Evolutionary conservation across 306 rosid genomes (phyloP).

Genomic region (Prosopis cineraria): DNA sequence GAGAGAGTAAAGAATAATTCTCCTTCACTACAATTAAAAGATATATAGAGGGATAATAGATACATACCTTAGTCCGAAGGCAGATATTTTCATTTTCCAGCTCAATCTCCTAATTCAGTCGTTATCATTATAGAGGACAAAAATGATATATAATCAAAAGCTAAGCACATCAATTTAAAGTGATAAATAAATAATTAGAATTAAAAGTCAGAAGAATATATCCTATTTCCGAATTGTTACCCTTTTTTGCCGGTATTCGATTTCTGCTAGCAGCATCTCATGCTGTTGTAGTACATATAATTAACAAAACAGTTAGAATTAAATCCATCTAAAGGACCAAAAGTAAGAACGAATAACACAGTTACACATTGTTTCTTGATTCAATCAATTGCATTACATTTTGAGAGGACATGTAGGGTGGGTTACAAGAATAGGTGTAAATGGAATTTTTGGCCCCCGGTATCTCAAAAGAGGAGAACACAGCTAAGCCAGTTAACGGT

Average conservation of each 20-base stretch:
- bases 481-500: no score
- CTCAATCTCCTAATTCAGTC: constrained; percentile 62
- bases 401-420: no score
- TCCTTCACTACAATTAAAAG: no score
- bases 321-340: background rate
- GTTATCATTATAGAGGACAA: background rate
- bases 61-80: constrained; percentile 81
- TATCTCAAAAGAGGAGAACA: no score
- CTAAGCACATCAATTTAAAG: background rate
- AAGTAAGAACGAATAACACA: background rate
- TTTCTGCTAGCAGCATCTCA: constrained; percentile 84
- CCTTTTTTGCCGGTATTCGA: constrained; percentile 86
- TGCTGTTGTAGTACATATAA: constrained; percentile 50
- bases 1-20: no score
- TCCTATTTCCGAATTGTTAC: constrained; percentile 37
- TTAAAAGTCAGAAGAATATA: background rate
- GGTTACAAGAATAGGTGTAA: no score
- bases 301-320: background rate
- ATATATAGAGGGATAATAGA: no score
- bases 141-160: background rate
- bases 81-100: constrained; percentile 86
- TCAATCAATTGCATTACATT: background rate
- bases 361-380: no score
- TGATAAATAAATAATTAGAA: background rate
- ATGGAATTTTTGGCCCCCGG: no score